Conservation (phyloP, 306 rosid species). For the Trifolium fragiferum region DNA sequence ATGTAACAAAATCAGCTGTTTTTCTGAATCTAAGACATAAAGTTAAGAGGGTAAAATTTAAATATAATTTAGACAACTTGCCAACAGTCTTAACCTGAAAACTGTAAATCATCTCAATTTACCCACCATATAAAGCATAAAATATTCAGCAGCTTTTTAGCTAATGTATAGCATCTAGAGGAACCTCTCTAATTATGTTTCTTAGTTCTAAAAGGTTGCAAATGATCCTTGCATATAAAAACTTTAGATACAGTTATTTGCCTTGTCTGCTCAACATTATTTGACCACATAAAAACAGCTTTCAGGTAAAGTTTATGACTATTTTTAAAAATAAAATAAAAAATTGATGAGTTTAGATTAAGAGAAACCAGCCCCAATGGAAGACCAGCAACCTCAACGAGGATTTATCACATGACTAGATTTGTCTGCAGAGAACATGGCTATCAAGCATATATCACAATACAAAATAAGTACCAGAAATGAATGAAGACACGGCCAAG, state of each 20-base stretch:
- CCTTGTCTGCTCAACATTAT: slow-evolving; percentile 30
- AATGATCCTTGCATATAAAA: slow-evolving; percentile 1
- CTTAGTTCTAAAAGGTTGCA: slow-evolving; percentile 5
- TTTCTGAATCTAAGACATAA: background rate
- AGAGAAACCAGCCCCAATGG: background rate
- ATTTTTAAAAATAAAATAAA: background rate
- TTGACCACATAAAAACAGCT: slow-evolving; percentile 2
- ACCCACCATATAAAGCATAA: background rate
- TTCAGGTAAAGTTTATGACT: slow-evolving; percentile 9
- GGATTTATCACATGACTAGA: slow-evolving; percentile 7
- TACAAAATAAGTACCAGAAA: slow-evolving; percentile 68
- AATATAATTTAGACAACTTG: background rate
- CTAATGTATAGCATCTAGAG: slow-evolving; percentile 19
- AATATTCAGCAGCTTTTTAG: background rate
- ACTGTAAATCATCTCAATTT: background rate
- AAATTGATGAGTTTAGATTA: background rate
- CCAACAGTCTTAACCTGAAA: background rate
- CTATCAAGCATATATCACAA: slow-evolving; percentile 36
- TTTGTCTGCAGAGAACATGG: slow-evolving; percentile 22
- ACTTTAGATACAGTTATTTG: background rate
- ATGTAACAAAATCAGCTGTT: background rate
- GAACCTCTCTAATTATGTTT: background rate
- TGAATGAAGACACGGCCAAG: slow-evolving; percentile 96
- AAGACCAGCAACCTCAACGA: background rate
- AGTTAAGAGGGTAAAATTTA: background rate